Base-by-base conservation (phyloP, 2,329 filamentous ascomycete genomes). In the Epichloe bromicola region DNA sequence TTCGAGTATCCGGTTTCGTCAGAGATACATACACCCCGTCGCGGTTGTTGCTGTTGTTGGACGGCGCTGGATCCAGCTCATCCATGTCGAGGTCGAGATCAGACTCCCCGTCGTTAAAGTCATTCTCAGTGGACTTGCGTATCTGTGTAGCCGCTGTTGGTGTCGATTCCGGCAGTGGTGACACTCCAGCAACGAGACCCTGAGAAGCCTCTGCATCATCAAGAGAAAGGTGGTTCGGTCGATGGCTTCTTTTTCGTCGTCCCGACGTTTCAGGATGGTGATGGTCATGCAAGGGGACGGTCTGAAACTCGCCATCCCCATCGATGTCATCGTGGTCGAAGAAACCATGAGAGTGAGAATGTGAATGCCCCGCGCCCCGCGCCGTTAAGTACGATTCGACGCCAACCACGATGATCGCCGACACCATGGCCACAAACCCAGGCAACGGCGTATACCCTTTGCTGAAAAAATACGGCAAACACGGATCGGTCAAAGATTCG, bases 351-450 rank as follows among this genome's bases (percentile, higher is more conserved):
- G 70, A 65, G 56, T 82, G 79, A 1, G 76, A 74, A 59, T 83
- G 77, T 1, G 76, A 77, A 59, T 81, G 80, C 1, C 78, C 73
- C 2, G 80, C 81, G 42, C 80, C 80, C 51, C 79, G 69, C 2
- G 83, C 85, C 0, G 88, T 89, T 58, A 97, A 83, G 64, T 89
- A 88, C 70, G 93, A 95, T 66, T 97, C 91, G 49, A 96, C 77
- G 2, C 81, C 79, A 6, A 95, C 87, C 3, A 96, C 89, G 4
- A 86, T 71, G 53, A 95, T 74, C n/a, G 88, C 86, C 11, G 86
- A 82, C 10, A 82, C 67, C 86, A 95, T 91, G 51, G 87, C 85
- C 45, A 95, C 79, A 46, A 93, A 74, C 2, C 89, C 88, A 0
- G 88, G 82, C 64, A 94, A 83, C 5, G 87, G 86, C 45, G 75